Evolutionary conservation across 2,329 filamentous ascomycete genomes (phyloP), one percentile per base, ranked within the genome.

Genomic region (Microdochium bolleyi): DNA sequence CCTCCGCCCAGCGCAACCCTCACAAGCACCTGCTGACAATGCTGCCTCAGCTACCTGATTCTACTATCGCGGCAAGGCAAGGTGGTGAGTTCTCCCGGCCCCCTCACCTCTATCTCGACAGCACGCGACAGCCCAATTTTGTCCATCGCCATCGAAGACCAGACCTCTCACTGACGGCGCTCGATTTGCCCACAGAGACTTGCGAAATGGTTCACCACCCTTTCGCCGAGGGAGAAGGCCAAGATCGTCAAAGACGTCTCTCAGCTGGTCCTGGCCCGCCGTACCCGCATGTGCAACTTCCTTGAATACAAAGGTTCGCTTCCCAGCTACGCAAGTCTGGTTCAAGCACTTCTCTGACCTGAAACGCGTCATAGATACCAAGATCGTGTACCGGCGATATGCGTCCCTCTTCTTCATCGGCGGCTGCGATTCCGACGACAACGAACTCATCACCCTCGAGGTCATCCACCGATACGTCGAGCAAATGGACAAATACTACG

Each of bases 401-500:
- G 94, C 94, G 56, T 97, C 94, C 54, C 86, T 99, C 57, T 99
- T 97, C 80, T 99, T 99, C 80, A 99, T 99, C 70, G 92, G 92
- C 65, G 94, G 94, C 64, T 96, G 91, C 75, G 87, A 91, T 52
- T 92, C 92, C n/a, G 91, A 90, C 58, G 94, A 99, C 73, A 99
- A 99, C 73, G 94, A 99, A 70, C 78, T 99, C 67, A 96, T 97
- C 70, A 96, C 90, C 24, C 89, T 99, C 67, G 94, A 99, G 72
- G 91, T 99, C 67, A 95, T 99, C 64, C 94, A 99, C 72, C 90
- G 94, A 73, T 99, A 99, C 70, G 94, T 99, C 67, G 94, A 99
- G 73, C 94, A 99, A 75, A 99, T 99, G 94, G 94, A 99, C 80
- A 99, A 99, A 72, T 99, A 99, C 77, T 99, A 97, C 72, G 94